A percentile compares a stretch with the other conserved stretches of the same genome.
These are phyloP conservation scores for Iris pallida DNA, from an alignment of 116 monocot species.

Conservation along the genomic window DNA sequence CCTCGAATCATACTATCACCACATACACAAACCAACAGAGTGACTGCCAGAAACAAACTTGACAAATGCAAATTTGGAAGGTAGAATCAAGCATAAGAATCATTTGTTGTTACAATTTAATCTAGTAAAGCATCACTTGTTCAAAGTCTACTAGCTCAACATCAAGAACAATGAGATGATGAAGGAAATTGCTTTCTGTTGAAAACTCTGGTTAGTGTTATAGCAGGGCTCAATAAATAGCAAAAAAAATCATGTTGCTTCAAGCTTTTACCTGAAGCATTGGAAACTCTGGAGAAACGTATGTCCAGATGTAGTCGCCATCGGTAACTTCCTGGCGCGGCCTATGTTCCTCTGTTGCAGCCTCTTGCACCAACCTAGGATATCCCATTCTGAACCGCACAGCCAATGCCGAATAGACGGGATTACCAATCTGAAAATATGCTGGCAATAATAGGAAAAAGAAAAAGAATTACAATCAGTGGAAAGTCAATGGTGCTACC, in stretches of 20 bases:
- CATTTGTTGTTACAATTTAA: no score
- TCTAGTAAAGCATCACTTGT: no score
- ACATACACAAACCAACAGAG: no score
- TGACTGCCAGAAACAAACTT: no score
- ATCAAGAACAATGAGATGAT: no score
- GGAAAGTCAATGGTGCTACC: background rate
- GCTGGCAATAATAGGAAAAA: constrained; percentile 26
- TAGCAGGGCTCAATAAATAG: no score
- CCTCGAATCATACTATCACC: no score
- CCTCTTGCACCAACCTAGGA: constrained; percentile 3
- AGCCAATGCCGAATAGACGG: constrained; percentile 52
- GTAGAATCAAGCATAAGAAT: no score
- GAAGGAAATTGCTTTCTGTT: no score
- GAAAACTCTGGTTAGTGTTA: no score
- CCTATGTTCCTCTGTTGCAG: background rate
- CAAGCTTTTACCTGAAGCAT: constrained; percentile 62
- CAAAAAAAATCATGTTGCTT: background rate
- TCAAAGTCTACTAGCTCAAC: no score
- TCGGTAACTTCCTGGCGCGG: constrained; percentile 6
- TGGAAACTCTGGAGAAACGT: constrained; percentile 69
- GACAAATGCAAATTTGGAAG: no score
- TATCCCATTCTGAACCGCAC: constrained; percentile 51
- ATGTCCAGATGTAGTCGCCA: constrained; percentile 55
- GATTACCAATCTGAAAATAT: constrained; percentile 42
- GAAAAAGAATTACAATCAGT: background rate